Evolutionary conservation across 2,329 filamentous ascomycete species (phyloP).

Genomic region (Tolypocladium nubicola): DNA sequence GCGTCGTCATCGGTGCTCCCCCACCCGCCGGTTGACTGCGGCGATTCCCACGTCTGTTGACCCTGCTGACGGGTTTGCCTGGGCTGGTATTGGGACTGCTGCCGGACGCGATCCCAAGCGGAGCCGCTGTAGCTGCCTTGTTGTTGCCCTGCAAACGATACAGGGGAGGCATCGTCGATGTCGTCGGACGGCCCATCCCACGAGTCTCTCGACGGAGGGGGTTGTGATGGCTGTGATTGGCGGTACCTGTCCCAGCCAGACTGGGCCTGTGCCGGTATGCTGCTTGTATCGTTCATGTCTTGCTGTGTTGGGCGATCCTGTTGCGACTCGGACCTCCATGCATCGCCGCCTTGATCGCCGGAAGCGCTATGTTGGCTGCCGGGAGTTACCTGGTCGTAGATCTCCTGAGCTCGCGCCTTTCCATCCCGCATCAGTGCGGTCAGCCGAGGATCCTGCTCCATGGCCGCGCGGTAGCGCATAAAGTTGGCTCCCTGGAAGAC

Average conservation of each 20-base stretch:
- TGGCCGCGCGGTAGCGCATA: slow-evolving; percentile 10
- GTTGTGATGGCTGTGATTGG: slow-evolving; percentile 4
- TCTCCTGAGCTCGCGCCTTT: slow-evolving; percentile 7
- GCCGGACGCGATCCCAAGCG: slow-evolving; percentile 34
- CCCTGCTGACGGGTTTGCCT: slow-evolving; percentile 9
- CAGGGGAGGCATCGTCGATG: slow-evolving; percentile 32
- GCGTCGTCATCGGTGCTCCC: slow-evolving; percentile 14
- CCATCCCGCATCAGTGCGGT: slow-evolving; percentile 10
- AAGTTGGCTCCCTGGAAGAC: slow-evolving; percentile 20
- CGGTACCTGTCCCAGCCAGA: slow-evolving; percentile 7
- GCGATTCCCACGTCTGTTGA: slow-evolving; percentile 8
- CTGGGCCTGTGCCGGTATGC: slow-evolving; percentile 2
- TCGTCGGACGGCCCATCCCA: slow-evolving; percentile 18
- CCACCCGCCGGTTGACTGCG: slow-evolving; percentile 7
- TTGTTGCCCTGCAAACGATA: slow-evolving; percentile 20
- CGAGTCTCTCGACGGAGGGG: slow-evolving; percentile 2
- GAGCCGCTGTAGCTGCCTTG: slow-evolving; percentile 17
- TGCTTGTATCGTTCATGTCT: slow-evolving; percentile 1
- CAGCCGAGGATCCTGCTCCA: slow-evolving; percentile 19
- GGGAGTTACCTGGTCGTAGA: slow-evolving; percentile 6
- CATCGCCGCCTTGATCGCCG: slow-evolving; percentile 4
- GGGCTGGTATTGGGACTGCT: slow-evolving; percentile 20
- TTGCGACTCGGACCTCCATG: slow-evolving; percentile 8
- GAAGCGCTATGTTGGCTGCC: neutral
- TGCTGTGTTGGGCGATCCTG: slow-evolving; percentile 3